phyloP scores from a whole-genome alignment of 306 rosid species.

The Crataegus laevigata region DNA sequence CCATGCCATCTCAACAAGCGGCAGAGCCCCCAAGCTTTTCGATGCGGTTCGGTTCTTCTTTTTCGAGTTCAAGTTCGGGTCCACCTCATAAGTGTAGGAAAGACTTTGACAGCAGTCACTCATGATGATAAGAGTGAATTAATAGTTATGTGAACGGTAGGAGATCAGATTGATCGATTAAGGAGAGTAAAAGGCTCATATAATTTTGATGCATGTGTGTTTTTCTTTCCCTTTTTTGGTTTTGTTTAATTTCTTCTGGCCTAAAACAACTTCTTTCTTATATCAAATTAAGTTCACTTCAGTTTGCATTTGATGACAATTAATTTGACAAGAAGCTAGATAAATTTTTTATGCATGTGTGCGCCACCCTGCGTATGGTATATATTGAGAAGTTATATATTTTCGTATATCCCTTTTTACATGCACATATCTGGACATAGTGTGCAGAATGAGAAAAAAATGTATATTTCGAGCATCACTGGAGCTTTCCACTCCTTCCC shows the following conservation, averaged over 20 bases:
- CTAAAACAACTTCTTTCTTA: not conserved
- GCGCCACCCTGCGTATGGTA: not conserved
- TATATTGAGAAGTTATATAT: too few relatives aligned
- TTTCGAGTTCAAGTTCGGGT: slow-evolving; percentile 14
- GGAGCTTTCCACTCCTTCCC: not conserved
- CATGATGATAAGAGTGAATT: not conserved
- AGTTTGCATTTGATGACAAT: not conserved
- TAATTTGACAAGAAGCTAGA: not conserved
- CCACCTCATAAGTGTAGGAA: slow-evolving; percentile 27
- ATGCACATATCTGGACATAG: not conserved
- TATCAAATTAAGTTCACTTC: not conserved
- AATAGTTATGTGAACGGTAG: not conserved
- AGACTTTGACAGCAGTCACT: slow-evolving; percentile 17
- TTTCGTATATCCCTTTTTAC: not conserved
- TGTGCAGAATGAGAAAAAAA: not conserved
- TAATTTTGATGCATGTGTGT: not conserved
- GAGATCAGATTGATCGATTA: not conserved
- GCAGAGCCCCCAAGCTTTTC: slow-evolving; percentile 26
- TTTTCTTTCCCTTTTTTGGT: not conserved
- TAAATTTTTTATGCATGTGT: not conserved
- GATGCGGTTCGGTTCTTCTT: slow-evolving; percentile 39
- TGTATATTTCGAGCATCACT: too few relatives aligned
- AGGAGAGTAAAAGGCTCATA: not conserved
- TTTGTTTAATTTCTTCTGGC: not conserved
- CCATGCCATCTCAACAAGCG: slow-evolving; percentile 18